Evolutionary conservation across 441 rosid species (phyloP).

Genomic region (Populus tomentosa): DNA sequence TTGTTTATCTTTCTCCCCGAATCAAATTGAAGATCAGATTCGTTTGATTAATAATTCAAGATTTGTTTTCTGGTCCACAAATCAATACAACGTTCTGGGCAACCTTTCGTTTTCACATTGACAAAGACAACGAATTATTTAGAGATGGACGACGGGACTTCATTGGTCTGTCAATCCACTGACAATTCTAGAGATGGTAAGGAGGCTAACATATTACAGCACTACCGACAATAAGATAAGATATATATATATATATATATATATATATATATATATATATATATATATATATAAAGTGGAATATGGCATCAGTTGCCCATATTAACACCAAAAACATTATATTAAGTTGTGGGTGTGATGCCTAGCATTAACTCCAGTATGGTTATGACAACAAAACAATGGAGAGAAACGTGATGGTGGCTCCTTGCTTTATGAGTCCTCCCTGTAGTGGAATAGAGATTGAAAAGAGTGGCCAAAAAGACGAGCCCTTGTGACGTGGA

Average conservation of each 20-base stretch:
- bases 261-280: not conserved
- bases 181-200: conserved; percentile 9
- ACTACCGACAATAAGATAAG: conserved; percentile 28
- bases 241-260: not conserved
- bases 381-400: conserved; percentile 2
- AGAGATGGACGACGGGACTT: not conserved
- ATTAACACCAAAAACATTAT: conserved; percentile 21
- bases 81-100: not conserved
- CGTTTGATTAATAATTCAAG: not conserved
- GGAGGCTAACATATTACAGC: conserved; percentile 16
- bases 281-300: conserved; percentile 46
- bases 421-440: conserved; percentile 26
- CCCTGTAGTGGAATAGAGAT: conserved; percentile 23
- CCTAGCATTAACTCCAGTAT: conserved; percentile 28
- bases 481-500: conserved; percentile 44
- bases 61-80: not conserved
- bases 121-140: not conserved
- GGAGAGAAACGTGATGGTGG: conserved; percentile 17
- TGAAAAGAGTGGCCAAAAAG: conserved; percentile 18
- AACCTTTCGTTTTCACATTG: conserved; percentile 12
- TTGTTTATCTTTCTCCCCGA: too few species aligned
- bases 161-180: conserved; percentile 14
- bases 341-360: conserved; percentile 29
- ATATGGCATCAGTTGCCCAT: conserved; percentile 34
- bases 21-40: not conserved